Conservation (phyloP, 176 grass and related monocot species). For the Miscanthus lutarioriparius region DNA sequence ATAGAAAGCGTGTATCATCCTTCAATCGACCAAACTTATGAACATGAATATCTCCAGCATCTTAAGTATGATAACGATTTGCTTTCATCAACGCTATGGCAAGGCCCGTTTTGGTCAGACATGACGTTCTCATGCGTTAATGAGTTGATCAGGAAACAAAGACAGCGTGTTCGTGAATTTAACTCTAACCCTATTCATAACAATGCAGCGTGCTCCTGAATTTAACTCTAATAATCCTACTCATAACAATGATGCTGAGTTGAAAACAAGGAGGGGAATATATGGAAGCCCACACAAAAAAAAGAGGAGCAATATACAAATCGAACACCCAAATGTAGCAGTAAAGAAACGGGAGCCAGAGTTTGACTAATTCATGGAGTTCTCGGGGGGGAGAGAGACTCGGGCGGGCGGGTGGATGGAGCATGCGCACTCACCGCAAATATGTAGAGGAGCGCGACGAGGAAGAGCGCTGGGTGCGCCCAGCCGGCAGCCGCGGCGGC, state of each 20-base stretch:
- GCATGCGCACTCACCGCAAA: conserved; percentile 57
- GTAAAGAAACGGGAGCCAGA: neutral
- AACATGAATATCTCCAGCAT: neutral
- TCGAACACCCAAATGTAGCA: neutral
- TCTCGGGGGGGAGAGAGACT: neutral
- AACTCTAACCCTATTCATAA: no score
- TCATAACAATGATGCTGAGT: neutral
- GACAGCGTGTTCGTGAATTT: no score
- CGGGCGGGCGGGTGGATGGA: neutral
- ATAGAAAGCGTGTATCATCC: neutral
- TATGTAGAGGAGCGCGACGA: conserved; percentile 73
- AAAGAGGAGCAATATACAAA: neutral
- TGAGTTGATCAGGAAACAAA: no score
- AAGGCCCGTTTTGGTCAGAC: neutral
- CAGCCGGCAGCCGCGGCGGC: conserved; percentile 51
- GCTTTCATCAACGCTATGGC: neutral
- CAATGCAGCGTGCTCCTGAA: neutral
- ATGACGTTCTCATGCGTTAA: neutral
- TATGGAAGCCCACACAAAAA: neutral
- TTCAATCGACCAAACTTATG: neutral
- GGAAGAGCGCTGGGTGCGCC: conserved; percentile 59
- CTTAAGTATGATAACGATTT: neutral
- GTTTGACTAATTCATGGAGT: neutral
- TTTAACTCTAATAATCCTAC: neutral
- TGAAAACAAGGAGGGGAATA: neutral